phyloP scores from a whole-genome alignment of 768 basidiomycete genomes.

The Kwoniella heveanensis region DNA sequence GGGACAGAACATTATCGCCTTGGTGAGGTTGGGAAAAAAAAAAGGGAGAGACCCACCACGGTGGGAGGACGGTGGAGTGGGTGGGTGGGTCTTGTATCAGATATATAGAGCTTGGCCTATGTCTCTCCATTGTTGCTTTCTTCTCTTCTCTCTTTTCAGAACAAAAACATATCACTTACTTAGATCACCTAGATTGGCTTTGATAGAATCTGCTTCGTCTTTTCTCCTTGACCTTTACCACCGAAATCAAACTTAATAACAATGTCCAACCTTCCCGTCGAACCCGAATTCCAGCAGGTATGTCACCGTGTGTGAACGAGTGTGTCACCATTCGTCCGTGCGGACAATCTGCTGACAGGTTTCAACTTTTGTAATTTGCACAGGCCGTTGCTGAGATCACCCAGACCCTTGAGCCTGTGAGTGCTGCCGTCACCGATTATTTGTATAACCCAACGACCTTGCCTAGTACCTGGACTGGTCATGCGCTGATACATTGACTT shows the following conservation, averaged over 20 bases:
- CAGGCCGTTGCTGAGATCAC: conserved; percentile 71
- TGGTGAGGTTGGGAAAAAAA: not conserved
- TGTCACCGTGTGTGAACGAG: conserved; percentile 18
- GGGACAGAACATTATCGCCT: not conserved
- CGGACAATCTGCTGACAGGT: not conserved
- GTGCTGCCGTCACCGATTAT: conserved; percentile 16
- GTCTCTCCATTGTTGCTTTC: not conserved
- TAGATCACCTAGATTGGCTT: too few relatives aligned
- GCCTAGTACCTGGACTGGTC: too few relatives aligned
- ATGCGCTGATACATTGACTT: too few relatives aligned
- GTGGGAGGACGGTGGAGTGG: not conserved
- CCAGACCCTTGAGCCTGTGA: conserved; percentile 62
- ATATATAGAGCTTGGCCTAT: conserved; percentile 8
- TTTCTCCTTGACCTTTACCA: too few relatives aligned
- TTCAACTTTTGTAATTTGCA: not conserved
- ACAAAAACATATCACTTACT: not conserved
- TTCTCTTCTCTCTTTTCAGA: conserved; percentile 14
- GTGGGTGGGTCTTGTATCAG: not conserved
- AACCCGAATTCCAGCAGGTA: conserved; percentile 72
- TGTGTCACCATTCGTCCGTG: conserved; percentile 6
- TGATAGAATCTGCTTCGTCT: too few relatives aligned
- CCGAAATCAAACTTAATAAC: not conserved
- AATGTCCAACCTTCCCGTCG: conserved; percentile 59
- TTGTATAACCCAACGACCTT: too few relatives aligned
- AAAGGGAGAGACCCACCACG: too few relatives aligned